Evolutionary conservation across 768 basidiomycete species (phyloP), one percentile per base, ranked within the genome.

Genomic region (Lactifluus volemus): DNA sequence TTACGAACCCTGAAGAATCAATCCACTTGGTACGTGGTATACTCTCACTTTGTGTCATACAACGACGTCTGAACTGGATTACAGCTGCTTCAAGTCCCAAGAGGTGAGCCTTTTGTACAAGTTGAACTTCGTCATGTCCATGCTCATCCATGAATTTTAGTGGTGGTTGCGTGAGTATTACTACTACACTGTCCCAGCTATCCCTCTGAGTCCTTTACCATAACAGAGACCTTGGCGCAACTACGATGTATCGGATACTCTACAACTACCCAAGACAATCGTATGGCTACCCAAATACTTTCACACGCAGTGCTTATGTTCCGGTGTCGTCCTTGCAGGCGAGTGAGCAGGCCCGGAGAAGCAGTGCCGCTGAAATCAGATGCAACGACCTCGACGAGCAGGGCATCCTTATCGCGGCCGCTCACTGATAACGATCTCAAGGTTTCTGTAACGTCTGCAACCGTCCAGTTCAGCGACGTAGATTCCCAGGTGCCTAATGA

Each of bases 61-160:
- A n/a, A 25, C 14, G 6, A 6, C 3, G 9, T 41, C 29, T 50
- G 39, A 58, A 17, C 49, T 19, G 17, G 21, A 25, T 15, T 14
- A 5, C 14, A 58, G 56, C 17, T 50, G 10, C 49, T 58, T 42
- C 56, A 58, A 44, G 17, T 50, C 10, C 56, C 56, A 42, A 58
- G 56, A 34, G 30, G 56, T 58, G 49, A 50, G 56, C 10, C 29
- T 21, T 19, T 41, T 5, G 5, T n/a, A 12, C 12, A 7, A 34
- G 15, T 21, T 38, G 34, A 38, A 9, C 19, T 4, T 12, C 32
- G 8, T 36, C 21, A 25, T 15, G 5, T 32, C 48, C 34, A 56
- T 12, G 9, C 12, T 15, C 6, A 38, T 25, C 45, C 2, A 8
- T 15, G 29, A 8, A 17, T 39, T 21, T 21, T 25, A 58, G 56